phyloP scores from a whole-genome alignment of 202 grass and related monocot species.

The Saccharum hybrid region DNA sequence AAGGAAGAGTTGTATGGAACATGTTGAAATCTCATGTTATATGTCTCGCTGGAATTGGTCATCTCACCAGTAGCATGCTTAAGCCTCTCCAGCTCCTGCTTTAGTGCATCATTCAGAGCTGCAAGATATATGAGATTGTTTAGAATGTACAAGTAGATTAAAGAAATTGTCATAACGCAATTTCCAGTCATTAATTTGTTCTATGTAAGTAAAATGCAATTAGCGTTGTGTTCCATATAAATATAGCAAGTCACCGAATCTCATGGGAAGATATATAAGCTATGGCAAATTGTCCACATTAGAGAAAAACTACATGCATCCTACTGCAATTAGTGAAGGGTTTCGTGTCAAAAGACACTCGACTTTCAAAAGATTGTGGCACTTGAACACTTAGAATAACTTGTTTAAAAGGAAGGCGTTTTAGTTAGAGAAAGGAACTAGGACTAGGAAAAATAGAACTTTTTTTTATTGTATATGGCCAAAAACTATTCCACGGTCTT shows the following conservation, averaged over 20 bases:
- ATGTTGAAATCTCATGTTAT: slow-evolving; percentile 80
- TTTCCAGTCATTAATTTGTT: slow-evolving; percentile 25
- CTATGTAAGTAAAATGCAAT: slow-evolving; percentile 6
- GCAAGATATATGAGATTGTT: slow-evolving; percentile 44
- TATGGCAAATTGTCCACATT: background rate
- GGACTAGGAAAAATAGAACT: background rate
- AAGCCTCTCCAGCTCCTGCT: slow-evolving; percentile 95
- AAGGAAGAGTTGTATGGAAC: slow-evolving; percentile 77
- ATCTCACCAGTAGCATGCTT: slow-evolving; percentile 88
- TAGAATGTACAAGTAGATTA: background rate
- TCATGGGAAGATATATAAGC: background rate
- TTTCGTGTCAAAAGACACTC: background rate
- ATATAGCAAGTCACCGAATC: background rate
- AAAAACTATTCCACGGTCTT: background rate
- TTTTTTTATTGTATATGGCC: slow-evolving; percentile 8
- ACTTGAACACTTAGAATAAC: slow-evolving; percentile 2
- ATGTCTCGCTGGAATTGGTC: slow-evolving; percentile 65
- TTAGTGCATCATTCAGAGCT: slow-evolving; percentile 94
- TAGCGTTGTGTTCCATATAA: background rate
- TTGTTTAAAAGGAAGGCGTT: slow-evolving; percentile 7
- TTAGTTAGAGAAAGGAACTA: slow-evolving; percentile 22
- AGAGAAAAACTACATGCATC: slow-evolving; percentile 27
- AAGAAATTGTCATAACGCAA: slow-evolving; percentile 16
- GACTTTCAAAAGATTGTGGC: slow-evolving; percentile 26
- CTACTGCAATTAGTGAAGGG: slow-evolving; percentile 15